Evolutionary conservation across 805 yeast species (phyloP), one percentile per base, ranked within the genome.

Genomic region (Gaillardinia entomophila): DNA sequence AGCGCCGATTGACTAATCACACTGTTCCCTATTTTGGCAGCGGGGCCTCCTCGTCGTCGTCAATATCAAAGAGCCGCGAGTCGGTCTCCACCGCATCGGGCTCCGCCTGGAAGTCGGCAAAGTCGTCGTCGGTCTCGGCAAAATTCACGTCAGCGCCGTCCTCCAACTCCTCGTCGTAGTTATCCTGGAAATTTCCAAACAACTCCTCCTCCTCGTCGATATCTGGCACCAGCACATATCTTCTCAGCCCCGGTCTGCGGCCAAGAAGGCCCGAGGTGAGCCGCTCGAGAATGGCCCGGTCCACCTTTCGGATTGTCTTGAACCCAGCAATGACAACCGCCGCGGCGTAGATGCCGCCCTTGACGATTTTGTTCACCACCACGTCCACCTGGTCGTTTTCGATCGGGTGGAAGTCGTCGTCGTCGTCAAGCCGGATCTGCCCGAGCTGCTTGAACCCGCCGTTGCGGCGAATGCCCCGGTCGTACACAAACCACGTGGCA

Each of bases 361-460:
- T 68, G 3, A 81, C 81, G 15, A 79, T 64, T 16, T 52, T 47
- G 43, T 82, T 83, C 13, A 79, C 81, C 7, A 73, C 67, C 23
- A 61, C 65, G 44, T 82, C 88, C 6, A 76, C 67, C 5, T 53
- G 43, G 42, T 79, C 81, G 40, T 83, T 76, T 49, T 82, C 89
- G 30, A 81, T 72, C 3, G 70, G 71, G n/a, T 62, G 57, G 42
- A 72, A 66, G 38, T 59, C 71, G 31, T 75, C 82, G 19, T 79
- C 87, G 23, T 79, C 87, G 30, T 87, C 95, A 28, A 89, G 68
- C 42, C 94, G 68, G 38, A 89, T 89, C 54, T 83, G 94, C 12
- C 96, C 96, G 54, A 86, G 79, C 45, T 84, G 68, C 22, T 75
- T 59, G 53, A 81, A 77, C 0, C 88, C 88, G 16, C 89, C 89